phyloP scores from a whole-genome alignment of 1,284 basidiomycete species.

The Schizophyllum amplum region DNA sequence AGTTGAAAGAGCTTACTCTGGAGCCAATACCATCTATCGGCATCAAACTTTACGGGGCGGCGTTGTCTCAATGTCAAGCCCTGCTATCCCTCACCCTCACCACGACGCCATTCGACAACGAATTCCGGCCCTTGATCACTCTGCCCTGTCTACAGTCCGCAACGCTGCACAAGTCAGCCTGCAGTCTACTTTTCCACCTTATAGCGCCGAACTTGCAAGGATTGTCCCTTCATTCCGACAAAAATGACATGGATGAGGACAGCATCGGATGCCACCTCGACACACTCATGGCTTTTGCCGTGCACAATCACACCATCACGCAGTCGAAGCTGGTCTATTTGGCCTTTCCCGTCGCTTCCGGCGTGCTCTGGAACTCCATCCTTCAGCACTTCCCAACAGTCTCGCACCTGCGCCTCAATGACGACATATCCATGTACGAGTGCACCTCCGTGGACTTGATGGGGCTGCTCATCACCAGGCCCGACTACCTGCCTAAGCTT shows the following conservation, averaged over 20 bases:
- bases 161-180: not conserved
- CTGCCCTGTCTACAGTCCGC: not conserved
- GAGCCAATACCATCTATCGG: too few species aligned
- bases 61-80: not conserved
- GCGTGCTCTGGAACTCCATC: not conserved
- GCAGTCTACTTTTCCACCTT: not conserved
- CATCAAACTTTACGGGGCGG: not conserved
- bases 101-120: not conserved
- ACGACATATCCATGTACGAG: not conserved
- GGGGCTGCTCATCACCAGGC: not conserved
- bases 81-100: not conserved
- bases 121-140: not conserved
- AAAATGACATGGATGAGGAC: too few species aligned
- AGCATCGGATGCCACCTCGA: too few species aligned
- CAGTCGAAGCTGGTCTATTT: not conserved
- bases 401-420: not conserved
- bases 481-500: not conserved
- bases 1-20: too few species aligned
- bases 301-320: not conserved
- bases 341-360: not conserved
- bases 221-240: not conserved
- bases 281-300: too few species aligned
- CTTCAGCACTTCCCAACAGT: not conserved
- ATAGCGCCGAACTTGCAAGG: not conserved
- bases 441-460: not conserved